Evolutionary conservation across 495 filamentous ascomycete species (phyloP).

Genomic region (Hypoxylon perforatum): DNA sequence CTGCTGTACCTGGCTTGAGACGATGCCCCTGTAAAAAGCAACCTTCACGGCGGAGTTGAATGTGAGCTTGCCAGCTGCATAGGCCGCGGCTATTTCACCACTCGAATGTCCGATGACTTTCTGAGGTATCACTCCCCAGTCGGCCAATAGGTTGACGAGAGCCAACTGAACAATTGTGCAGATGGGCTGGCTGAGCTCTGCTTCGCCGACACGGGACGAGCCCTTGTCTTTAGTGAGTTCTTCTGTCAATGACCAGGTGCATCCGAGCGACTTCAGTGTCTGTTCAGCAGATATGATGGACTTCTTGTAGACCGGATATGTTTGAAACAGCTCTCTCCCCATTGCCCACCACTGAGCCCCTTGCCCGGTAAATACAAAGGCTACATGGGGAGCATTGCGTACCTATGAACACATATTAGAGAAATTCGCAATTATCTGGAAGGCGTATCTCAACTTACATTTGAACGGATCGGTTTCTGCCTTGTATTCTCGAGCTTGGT

Average conservation of each 20-base stretch:
- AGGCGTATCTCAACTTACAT: neutral
- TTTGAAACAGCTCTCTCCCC: conserved; percentile 46
- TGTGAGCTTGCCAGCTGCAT: conserved; percentile 52
- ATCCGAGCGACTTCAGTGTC: neutral
- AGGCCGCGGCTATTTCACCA: conserved; percentile 68
- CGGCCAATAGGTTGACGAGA: conserved; percentile 60
- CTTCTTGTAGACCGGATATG: neutral
- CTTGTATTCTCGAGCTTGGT: neutral
- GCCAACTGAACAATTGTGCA: conserved; percentile 61
- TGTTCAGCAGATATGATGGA: neutral
- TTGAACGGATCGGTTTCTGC: neutral
- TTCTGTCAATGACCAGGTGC: neutral
- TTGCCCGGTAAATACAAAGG: conserved; percentile 56
- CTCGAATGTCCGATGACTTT: conserved; percentile 69
- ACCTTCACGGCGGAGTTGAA: conserved; percentile 59
- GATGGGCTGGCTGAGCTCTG: conserved; percentile 38
- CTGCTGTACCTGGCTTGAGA: conserved; percentile 28
- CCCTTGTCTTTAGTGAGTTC: neutral
- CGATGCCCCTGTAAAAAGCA: conserved; percentile 51
- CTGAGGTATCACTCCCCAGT: conserved; percentile 59
- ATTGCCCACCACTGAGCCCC: conserved; percentile 62
- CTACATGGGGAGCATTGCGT: conserved; percentile 37
- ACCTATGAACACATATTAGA: neutral
- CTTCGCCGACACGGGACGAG: too few species aligned
- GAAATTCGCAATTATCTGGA: neutral